Evolutionary conservation across 2,329 filamentous ascomycete genomes (phyloP).

Genomic region (Leptographium flavum): DNA sequence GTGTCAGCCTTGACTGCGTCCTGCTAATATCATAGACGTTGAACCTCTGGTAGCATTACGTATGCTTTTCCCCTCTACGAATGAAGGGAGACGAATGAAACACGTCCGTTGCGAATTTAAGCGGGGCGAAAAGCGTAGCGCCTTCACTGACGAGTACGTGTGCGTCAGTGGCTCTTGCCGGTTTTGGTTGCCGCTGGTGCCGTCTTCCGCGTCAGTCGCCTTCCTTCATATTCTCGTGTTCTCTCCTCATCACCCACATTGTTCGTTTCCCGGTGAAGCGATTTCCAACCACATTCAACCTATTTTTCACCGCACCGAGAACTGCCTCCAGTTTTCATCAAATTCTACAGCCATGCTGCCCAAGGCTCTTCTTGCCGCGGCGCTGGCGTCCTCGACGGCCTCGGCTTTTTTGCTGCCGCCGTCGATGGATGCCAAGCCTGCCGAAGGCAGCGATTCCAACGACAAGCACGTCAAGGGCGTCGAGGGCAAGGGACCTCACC

Average conservation of each 20-base stretch:
- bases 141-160: neutral
- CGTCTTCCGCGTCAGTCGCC: neutral
- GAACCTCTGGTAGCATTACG: conserved; percentile 6
- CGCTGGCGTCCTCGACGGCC: conserved; percentile 22
- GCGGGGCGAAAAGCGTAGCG: neutral
- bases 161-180: neutral
- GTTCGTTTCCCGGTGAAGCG: no score
- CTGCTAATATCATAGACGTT: neutral
- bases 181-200: neutral
- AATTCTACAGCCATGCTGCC: conserved; percentile 15
- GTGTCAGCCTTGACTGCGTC: neutral
- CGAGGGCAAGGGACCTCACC: conserved; percentile 2
- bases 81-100: neutral
- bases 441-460: no score
- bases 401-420: conserved; percentile 41
- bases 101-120: neutral
- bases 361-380: conserved; percentile 30
- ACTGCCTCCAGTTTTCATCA: neutral
- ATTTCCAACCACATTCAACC: neutral
- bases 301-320: no score
- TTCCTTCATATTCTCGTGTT: neutral
- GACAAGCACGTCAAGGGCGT: neutral
- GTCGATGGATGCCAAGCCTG: conserved; percentile 24
- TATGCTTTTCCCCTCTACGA: neutral
- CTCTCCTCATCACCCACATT: neutral